Evolutionary conservation across 2,329 filamentous ascomycete genomes (phyloP).

Genomic region (Neonectria sp.): DNA sequence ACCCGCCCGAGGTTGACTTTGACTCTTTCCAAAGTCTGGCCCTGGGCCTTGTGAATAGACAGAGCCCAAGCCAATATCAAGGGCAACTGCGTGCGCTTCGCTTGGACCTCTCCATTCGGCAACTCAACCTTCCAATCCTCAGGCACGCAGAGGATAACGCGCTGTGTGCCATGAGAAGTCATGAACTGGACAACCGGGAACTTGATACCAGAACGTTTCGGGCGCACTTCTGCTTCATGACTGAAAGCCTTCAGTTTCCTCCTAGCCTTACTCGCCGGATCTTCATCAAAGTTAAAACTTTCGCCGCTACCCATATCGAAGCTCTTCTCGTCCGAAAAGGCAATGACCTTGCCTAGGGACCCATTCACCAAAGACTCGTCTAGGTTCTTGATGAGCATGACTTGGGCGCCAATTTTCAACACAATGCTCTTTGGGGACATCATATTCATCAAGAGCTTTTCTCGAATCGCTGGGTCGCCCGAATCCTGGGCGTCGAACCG

Average conservation of each 20-base stretch:
- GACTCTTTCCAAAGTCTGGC: constrained; percentile 92
- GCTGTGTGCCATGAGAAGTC: constrained; percentile 78
- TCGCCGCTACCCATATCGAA: constrained; percentile 58
- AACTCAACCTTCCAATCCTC: constrained; percentile 98
- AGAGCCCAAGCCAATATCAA: constrained; percentile 97
- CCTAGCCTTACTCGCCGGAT: constrained; percentile 63
- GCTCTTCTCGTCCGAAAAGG: constrained; percentile 57
- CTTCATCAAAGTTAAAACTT: constrained; percentile 56
- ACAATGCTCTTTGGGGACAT: constrained; percentile 89
- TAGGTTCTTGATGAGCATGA: constrained; percentile 99
- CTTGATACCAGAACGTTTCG: constrained; percentile 63
- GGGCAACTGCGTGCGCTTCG: constrained; percentile 85
- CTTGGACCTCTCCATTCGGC: constrained; percentile 95
- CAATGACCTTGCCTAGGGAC: constrained; percentile 85
- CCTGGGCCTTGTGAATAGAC: constrained; percentile 98
- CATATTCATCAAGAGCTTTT: constrained; percentile 88
- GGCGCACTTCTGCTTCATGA: constrained; percentile 58
- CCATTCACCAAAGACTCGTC: constrained; percentile 96
- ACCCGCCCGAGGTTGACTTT: constrained; percentile 94
- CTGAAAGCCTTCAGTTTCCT: constrained; percentile 71
- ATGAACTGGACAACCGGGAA: constrained; percentile 91
- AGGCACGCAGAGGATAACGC: constrained; percentile 80
- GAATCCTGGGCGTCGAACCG: constrained; percentile 82
- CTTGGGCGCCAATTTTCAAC: constrained; percentile 92
- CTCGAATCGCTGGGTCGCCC: constrained; percentile 80